Conservation (phyloP, 2,329 filamentous ascomycete genomes). For the Chaetomium olivaceum region DNA sequence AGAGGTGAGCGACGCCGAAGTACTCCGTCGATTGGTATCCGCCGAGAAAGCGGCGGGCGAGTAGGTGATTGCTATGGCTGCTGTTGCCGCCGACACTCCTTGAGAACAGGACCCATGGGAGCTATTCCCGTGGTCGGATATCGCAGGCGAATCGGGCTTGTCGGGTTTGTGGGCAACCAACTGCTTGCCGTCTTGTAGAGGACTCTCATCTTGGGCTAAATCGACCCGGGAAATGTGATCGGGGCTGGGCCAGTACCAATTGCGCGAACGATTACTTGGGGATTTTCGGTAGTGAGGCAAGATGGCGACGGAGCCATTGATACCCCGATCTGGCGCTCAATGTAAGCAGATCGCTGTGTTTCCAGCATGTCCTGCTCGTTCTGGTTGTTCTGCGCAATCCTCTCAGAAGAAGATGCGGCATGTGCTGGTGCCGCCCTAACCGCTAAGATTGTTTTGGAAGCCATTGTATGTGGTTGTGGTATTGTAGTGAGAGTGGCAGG, state of each 20-base stretch:
- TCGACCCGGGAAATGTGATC: neutral
- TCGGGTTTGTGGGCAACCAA: neutral
- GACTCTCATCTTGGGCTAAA: neutral
- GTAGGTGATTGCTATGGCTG: neutral
- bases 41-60: neutral
- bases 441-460: neutral
- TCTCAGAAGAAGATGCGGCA: neutral
- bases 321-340: neutral
- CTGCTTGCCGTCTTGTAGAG: neutral
- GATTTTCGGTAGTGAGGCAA: neutral
- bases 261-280: neutral
- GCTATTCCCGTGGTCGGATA: neutral
- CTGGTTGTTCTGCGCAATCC: neutral
- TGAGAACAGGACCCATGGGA: neutral
- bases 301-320: too few relatives aligned
- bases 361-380: neutral
- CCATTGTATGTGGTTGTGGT: neutral
- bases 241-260: too few relatives aligned
- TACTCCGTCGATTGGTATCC: neutral
- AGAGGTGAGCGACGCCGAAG: constrained; percentile 5
- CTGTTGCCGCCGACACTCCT: neutral
- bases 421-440: neutral
- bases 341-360: too few relatives aligned
- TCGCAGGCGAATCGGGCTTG: neutral
- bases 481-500: neutral